These are phyloP conservation scores for Raphanus raphanistrum DNA, from an alignment of 345 rosid species.

Conservation along the genomic window DNA sequence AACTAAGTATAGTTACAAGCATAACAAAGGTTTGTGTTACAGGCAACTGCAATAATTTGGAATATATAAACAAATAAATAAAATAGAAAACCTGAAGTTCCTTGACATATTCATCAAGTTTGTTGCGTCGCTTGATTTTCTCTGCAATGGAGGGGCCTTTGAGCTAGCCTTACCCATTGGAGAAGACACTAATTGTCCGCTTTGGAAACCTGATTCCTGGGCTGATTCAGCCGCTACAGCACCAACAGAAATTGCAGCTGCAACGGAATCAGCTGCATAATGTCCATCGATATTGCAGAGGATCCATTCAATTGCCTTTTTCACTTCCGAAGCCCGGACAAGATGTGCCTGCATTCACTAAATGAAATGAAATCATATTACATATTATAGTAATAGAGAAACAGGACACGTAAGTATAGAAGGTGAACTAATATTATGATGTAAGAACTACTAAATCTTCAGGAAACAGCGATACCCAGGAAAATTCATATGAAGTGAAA, in stretches of 20 bases:
- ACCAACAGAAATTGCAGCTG: conserved; percentile 82
- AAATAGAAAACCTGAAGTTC: conserved; percentile 72
- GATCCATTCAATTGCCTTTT: conserved; percentile 95
- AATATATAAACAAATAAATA: background rate
- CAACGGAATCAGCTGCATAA: conserved; percentile 90
- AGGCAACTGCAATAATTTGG: background rate
- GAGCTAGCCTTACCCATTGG: conserved; percentile 50
- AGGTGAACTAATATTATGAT: background rate
- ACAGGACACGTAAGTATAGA: background rate
- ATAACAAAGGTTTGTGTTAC: conserved; percentile 1
- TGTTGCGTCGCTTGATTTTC: conserved; percentile 60
- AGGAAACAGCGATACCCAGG: conserved; percentile 13
- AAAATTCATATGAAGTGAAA: background rate
- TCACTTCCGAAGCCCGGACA: conserved; percentile 90
- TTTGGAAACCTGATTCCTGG: conserved; percentile 61
- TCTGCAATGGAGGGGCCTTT: conserved; percentile 53
- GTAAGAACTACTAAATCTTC: background rate
- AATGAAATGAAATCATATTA: conserved; percentile 91
- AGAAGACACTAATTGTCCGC: conserved; percentile 42
- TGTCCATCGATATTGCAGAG: conserved; percentile 85
- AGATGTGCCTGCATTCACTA: conserved; percentile 99
- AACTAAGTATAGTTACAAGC: background rate
- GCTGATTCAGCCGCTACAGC: conserved; percentile 75
- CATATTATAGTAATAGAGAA: conserved; percentile 39
- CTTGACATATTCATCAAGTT: conserved; percentile 64